These are phyloP conservation scores for Halenospora varia DNA, from an alignment of 495 filamentous ascomycete genomes.

Conservation along the genomic window DNA sequence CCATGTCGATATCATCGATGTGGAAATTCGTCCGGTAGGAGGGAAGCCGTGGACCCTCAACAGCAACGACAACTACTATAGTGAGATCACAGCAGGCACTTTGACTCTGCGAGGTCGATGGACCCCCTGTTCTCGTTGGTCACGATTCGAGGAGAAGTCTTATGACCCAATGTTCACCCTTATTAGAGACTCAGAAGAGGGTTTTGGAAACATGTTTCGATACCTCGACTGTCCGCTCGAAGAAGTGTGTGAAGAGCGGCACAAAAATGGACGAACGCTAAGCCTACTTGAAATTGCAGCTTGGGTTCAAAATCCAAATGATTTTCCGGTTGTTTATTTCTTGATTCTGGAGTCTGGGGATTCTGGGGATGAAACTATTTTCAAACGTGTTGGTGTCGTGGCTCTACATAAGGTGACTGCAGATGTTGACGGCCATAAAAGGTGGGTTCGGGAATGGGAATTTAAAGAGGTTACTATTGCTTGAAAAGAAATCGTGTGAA, in stretches of 20 bases:
- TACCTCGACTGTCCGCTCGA: background rate
- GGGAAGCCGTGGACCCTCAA: background rate
- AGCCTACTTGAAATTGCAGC: background rate
- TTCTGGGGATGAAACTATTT: background rate
- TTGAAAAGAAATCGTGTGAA: background rate
- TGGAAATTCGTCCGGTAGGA: background rate
- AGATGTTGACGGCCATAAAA: background rate
- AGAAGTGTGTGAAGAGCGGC: background rate
- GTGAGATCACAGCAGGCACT: background rate
- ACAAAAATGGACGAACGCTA: background rate
- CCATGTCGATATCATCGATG: background rate
- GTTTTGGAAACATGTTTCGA: conserved; percentile 1
- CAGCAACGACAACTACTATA: background rate
- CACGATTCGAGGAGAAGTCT: background rate
- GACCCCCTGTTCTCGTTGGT: conserved; percentile 17
- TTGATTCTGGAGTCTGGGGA: background rate
- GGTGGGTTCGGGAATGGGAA: background rate
- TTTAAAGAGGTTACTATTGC: background rate
- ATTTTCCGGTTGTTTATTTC: background rate
- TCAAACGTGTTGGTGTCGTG: conserved; percentile 1
- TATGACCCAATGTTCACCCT: background rate
- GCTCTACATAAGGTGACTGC: background rate
- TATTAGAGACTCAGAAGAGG: background rate
- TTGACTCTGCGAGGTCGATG: conserved; percentile 25
- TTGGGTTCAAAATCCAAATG: background rate